phyloP scores from a whole-genome alignment of 306 rosid species.

The Cucurbita maxima region DNA sequence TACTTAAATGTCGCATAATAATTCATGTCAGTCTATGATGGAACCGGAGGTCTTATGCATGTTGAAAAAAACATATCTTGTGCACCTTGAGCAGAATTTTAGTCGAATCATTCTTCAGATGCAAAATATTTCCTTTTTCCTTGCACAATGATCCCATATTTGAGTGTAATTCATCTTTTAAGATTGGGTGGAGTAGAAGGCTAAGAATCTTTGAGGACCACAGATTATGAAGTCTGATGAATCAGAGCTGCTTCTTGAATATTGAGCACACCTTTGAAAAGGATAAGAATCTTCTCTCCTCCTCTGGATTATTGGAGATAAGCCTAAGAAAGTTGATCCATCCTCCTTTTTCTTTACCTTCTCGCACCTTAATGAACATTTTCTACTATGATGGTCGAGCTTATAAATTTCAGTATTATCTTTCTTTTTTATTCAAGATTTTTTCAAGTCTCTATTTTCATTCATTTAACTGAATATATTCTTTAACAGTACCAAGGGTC shows the following conservation, averaged over 20 bases:
- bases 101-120: too few species aligned
- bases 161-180: not conserved
- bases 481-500: slow-evolving; percentile 66
- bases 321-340: not conserved
- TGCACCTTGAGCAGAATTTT: too few species aligned
- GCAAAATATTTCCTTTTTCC: too few species aligned
- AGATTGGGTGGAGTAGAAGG: not conserved
- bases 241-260: not conserved
- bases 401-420: not conserved
- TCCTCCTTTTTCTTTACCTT: not conserved
- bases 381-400: not conserved
- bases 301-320: not conserved
- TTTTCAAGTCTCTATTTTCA: not conserved
- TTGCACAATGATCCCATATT: not conserved
- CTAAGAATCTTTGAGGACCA: not conserved
- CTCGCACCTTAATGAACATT: not conserved
- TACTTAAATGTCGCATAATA: too few species aligned
- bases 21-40: too few species aligned
- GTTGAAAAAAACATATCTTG: too few species aligned
- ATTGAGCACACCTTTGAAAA: not conserved
- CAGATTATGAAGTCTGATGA: not conserved
- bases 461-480: slow-evolving; percentile 23
- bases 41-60: too few species aligned
- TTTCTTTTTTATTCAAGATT: not conserved
- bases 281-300: not conserved